Conservation (phyloP, 2,329 filamentous ascomycete genomes). For the Aspergillus pseudotamarii region DNA sequence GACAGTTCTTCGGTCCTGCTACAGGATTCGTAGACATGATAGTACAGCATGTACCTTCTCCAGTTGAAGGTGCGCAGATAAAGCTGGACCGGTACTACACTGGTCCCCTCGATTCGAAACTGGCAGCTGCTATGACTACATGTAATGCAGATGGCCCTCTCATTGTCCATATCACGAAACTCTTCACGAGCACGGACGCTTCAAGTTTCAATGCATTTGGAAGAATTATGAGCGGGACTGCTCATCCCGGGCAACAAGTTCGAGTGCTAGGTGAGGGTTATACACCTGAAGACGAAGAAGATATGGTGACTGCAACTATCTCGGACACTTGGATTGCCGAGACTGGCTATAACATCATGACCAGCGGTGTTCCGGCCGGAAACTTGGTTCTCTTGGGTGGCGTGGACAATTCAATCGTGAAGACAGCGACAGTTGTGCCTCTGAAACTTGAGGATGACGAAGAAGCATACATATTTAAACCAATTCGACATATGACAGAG, state of each 20-base stretch:
- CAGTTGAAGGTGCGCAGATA: conserved; percentile 73
- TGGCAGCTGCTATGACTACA: conserved; percentile 75
- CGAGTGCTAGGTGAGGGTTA: conserved; percentile 94
- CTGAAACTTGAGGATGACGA: conserved; percentile 81
- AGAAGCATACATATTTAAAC: conserved; percentile 92
- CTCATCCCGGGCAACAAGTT: conserved; percentile 77
- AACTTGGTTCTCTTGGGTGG: conserved; percentile 91
- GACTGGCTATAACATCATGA: conserved; percentile 88
- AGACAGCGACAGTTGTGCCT: conserved; percentile 88
- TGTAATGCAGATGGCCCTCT: conserved; percentile 90
- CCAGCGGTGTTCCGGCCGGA: conserved; percentile 88
- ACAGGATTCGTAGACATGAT: conserved; percentile 96
- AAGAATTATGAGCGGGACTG: conserved; percentile 89
- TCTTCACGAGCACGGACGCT: conserved; percentile 90
- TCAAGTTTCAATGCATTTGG: conserved; percentile 88
- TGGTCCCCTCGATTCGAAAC: conserved; percentile 79
- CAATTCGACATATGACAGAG: conserved; percentile 91
- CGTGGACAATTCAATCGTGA: conserved; percentile 97
- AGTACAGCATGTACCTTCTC: conserved; percentile 84
- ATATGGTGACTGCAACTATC: conserved; percentile 87
- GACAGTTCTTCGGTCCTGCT: conserved; percentile 91
- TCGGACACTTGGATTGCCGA: conserved; percentile 87
- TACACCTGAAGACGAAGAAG: conserved; percentile 95
- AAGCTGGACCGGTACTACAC: conserved; percentile 89
- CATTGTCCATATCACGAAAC: conserved; percentile 88